Evolutionary conservation across 257 asterid genomes (phyloP), one percentile per base, ranked within the genome.

Genomic region (Thymus quinquecostatus): DNA sequence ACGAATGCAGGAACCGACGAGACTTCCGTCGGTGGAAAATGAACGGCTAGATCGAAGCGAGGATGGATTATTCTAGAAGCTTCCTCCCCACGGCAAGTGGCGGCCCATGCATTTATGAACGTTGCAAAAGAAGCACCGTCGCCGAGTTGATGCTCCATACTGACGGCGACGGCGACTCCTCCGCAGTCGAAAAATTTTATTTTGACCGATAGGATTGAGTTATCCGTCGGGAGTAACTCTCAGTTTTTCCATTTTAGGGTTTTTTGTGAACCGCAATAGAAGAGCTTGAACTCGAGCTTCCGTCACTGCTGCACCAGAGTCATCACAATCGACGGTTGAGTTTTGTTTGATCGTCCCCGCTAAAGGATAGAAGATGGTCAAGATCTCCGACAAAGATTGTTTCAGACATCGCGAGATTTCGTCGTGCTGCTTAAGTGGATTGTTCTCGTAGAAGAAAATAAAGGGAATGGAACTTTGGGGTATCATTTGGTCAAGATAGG

Each of bases 61-160:
- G 54, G 32, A 0, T 9, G 68, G 36, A 9, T 8, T n/a, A 27
- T n/a, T 21, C n/a, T 4, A 14, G 54, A 56, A 29, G 6, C 3
- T 41, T 62, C 54, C 6, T 38, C 54, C 0, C 1, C 2, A 21
- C 40, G 32, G 36, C 54, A 40, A 1, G n/a, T 27, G 10, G 68
- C 34, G 1, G 68, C 68, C 68, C 68, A 62, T 14, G 53, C 68
- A 10, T 62, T 62, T 21, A 62, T 40, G 11, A 62, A 62, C 54
- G 33, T 27, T 2, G 10, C 8, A 1, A 21, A 0, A 1, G 68
- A 62, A 3, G 13, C 6, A 0, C 1, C 7, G 4, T 62, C 68
- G 9, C 6, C 14, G 12, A 62, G 1, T 27, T n/a, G 41, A 43
- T 62, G 68, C 13, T 51, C 8, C 3, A 62, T 8, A 11, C 6